phyloP scores from a whole-genome alignment of 139 green algal species.

The Choricystis sp. region DNA sequence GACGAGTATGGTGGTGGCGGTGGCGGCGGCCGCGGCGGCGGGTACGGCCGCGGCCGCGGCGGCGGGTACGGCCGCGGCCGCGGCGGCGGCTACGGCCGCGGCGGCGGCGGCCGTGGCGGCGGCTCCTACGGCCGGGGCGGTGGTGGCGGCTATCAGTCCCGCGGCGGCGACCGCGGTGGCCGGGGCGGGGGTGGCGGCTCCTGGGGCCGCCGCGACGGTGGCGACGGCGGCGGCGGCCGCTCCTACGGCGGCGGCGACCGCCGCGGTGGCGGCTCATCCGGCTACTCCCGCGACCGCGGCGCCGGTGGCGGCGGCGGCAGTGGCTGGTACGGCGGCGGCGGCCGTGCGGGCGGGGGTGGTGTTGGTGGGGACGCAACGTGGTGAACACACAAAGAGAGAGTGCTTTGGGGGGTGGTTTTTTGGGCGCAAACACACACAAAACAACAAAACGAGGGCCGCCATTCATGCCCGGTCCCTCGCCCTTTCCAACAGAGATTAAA shows the following conservation, averaged over 20 bases:
- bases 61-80: background rate
- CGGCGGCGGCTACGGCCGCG: background rate
- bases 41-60: background rate
- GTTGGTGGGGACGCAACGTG: background rate
- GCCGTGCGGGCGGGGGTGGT: too few relatives aligned
- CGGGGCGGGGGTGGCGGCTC: constrained; percentile 3
- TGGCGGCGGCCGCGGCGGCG: background rate
- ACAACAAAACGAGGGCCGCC: too few relatives aligned
- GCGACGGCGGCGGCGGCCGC: background rate
- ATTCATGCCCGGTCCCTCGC: too few relatives aligned
- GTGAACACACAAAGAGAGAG: background rate
- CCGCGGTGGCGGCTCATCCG: too few relatives aligned
- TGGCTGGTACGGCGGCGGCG: background rate
- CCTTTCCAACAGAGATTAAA: too few relatives aligned
- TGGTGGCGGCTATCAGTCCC: background rate
- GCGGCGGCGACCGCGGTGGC: constrained; percentile 6
- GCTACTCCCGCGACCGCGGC: too few relatives aligned
- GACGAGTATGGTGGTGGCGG: background rate
- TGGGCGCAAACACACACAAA: background rate
- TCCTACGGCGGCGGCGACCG: constrained; percentile 5
- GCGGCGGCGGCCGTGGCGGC: constrained; percentile 7
- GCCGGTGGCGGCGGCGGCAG: background rate
- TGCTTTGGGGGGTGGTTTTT: background rate
- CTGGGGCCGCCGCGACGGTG: constrained; percentile 2
- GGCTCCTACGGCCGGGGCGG: background rate